Base-by-base conservation (phyloP, 2,329 filamentous ascomycete genomes). In the Colletotrichum sp. region DNA sequence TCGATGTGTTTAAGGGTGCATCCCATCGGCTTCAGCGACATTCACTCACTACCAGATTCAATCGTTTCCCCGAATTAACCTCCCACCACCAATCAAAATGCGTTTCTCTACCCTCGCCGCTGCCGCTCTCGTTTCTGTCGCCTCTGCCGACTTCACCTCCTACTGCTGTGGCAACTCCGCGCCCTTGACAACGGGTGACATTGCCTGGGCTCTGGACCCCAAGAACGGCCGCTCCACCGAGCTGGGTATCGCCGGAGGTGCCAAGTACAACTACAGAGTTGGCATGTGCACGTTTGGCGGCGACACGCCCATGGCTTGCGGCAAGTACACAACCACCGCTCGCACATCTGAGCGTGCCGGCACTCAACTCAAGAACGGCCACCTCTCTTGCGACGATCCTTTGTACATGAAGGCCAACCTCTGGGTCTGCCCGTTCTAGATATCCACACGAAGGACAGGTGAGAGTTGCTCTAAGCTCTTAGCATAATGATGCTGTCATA, bases 391-490 rank as follows among this genome's bases (percentile, higher is more conserved):
- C 34, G 30, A 64, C 25, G 61, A 64, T 28, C 27, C 28, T 2
- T 30, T 62, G 32, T 62, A 39, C n/a, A 62, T 62, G 60, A 25
- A 62, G 30, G 12, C 60, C n/a, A 62, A 62, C n/a, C 30, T 62
- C 3, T 62, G 32, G 60, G 16, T 25, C 5, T 62, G 60, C 30
- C 27, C 60, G 5, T 36, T 39, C 8, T 27, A 60, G 8, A 22
- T n/a, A n/a, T 0, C 18, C 39, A 43, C 18, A n/a, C 5, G 4
- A 1, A 12, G 18, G 1, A 43, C 18, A 43, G 5, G 39, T 43
- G 1, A 36, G 15, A 36, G 15, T 16, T 4, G 1, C 34, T 16
- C 2, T 4, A 0, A 36, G 0, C 34, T 36, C 34, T 16, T 0
- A 16, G 34, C 15, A 8, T 4, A 36, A 16, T 36, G 7, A 16